Conservation (phyloP, 2,329 filamentous ascomycete species). For the Lecanosticta acicola region DNA sequence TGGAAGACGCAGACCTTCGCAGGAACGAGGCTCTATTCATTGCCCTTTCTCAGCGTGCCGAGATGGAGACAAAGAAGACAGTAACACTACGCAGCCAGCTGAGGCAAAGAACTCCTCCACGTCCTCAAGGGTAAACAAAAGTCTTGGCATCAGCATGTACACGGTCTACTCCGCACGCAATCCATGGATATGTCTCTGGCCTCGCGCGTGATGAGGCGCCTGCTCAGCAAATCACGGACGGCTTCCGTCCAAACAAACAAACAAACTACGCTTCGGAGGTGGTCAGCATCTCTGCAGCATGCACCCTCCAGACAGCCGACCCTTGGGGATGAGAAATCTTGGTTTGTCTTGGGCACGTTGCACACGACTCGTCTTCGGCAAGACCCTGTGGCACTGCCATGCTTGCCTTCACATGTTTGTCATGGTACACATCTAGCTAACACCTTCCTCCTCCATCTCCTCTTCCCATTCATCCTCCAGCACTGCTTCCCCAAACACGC, state of each 20-base stretch:
- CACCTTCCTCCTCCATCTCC: constrained; percentile 25
- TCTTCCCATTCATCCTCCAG: constrained; percentile 53
- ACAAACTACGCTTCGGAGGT: neutral
- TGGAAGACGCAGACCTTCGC: too few relatives aligned
- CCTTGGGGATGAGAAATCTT: too few relatives aligned
- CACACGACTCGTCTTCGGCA: neutral
- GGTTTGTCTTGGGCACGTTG: too few relatives aligned
- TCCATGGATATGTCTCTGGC: neutral
- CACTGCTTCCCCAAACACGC: constrained; percentile 54
- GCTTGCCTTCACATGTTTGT: neutral
- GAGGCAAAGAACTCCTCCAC: too few relatives aligned
- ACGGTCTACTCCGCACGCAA: neutral
- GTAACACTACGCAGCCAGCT: too few relatives aligned
- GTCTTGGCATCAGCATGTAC: too few relatives aligned
- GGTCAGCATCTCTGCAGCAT: neutral
- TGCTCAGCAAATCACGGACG: too few relatives aligned
- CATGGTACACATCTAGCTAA: neutral
- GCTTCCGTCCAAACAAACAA: neutral
- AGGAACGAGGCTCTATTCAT: too few relatives aligned
- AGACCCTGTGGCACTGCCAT: neutral
- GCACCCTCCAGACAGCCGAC: neutral
- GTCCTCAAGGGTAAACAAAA: too few relatives aligned
- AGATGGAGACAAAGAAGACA: too few relatives aligned
- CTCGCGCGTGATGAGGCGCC: neutral
- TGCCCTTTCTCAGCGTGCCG: too few relatives aligned